Evolutionary conservation across 768 basidiomycete species (phyloP).

Genomic region (Russula sp.): DNA sequence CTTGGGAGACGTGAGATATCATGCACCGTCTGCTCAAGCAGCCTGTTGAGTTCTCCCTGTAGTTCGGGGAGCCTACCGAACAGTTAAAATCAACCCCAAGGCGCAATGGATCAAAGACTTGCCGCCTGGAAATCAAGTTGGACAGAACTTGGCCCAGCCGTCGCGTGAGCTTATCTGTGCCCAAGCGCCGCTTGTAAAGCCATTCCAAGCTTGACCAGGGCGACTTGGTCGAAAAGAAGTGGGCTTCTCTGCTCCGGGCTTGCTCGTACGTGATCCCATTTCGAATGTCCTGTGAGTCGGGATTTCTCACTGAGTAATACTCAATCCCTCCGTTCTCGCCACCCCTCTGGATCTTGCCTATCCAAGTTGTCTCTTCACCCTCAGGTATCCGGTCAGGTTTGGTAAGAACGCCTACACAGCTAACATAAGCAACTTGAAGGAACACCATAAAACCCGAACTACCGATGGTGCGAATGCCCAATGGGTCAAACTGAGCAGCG

Average conservation of each 20-base stretch:
- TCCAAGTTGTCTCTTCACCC: slow-evolving; percentile 15
- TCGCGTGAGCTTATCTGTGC: slow-evolving; percentile 16
- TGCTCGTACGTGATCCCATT: slow-evolving; percentile 17
- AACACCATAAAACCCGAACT: slow-evolving; percentile 15
- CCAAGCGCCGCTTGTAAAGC: slow-evolving; percentile 10
- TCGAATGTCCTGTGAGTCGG: slow-evolving; percentile 12
- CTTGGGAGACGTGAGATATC: slow-evolving; percentile 33
- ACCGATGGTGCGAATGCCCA: slow-evolving; percentile 68
- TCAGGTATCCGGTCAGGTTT: slow-evolving; percentile 14
- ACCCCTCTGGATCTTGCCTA: slow-evolving; percentile 4
- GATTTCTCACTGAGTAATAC: slow-evolving; percentile 21
- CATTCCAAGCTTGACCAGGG: slow-evolving; percentile 18
- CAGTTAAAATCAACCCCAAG: neutral
- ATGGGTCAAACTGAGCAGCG: slow-evolving; percentile 50
- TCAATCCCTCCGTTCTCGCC: neutral
- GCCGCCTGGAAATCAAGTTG: slow-evolving; percentile 17
- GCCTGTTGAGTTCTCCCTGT: slow-evolving; percentile 42
- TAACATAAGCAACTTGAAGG: neutral
- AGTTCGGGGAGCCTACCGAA: slow-evolving; percentile 51
- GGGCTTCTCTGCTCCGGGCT: slow-evolving; percentile 10
- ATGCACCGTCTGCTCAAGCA: slow-evolving; percentile 32
- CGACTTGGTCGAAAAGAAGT: slow-evolving; percentile 4
- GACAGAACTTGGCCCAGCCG: slow-evolving; percentile 11
- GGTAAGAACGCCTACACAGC: slow-evolving; percentile 8
- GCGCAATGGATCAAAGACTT: neutral